Base-by-base conservation (phyloP, 2,329 filamentous ascomycete genomes). In the Botrytis porri region DNA sequence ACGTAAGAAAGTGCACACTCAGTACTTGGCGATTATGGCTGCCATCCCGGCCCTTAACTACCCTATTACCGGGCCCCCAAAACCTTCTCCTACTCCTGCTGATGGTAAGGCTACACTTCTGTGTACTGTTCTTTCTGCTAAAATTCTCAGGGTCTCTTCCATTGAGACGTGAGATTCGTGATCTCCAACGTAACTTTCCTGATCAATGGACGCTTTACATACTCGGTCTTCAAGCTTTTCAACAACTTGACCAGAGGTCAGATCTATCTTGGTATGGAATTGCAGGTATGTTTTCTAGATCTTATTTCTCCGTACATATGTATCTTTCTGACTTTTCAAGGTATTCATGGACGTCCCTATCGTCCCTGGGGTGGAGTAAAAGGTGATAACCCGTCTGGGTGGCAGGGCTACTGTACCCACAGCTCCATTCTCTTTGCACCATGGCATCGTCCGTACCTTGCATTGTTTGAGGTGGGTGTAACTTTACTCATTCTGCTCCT, bases 361-460 rank as follows among this genome's bases (percentile, higher is more conserved):
- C 80, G 82, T 25, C 78, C 85, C 2, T 92, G 89, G 88, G 86
- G 90, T 78, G 84, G 82, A 32, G 86, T 84, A 1, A 76, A 80
- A 66, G 83, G 85, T 57, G 84, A 86, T 25, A 77, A 77, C 54
- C 45, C 72, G 1, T 41, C 18, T 37, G 74, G 73, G 54, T 77
- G 74, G 75, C 74, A 77, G 66, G 78, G 77, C 9, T 97, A 94
- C 81, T 97, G 94, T 81, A 88, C 88, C 22, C 94, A 97, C 82
- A 88, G 86, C 37, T 92, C 92, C 1, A 88, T 91, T 59, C 83
- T 96, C 25, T 96, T 97, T 80, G 88, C 91, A 57, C 87, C 90
- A 57, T 97, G 94, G 94, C 94, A 97, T 84, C 89, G 94, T 67
- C 92, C 93, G 1, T 97, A 95, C 81, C 84, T 96, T 72, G 84